Evolutionary conservation across 148 eudicot species (phyloP), one percentile per base, ranked within the genome.

Genomic region (Rhododendron vialii): DNA sequence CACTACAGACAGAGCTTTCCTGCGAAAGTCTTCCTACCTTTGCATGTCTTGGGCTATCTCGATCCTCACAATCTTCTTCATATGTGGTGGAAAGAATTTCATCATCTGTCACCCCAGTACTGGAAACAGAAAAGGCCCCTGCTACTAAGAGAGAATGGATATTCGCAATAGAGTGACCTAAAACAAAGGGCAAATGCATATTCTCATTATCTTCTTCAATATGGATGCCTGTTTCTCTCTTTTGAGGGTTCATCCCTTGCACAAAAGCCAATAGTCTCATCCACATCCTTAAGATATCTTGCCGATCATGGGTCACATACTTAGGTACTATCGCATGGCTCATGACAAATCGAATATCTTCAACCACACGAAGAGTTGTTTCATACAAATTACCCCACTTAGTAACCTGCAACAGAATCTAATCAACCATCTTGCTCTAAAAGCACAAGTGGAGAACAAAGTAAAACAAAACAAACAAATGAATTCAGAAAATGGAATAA

Each of bases 201-300:
- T 91, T 87, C 9, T 95, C 98, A 84, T 90, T 92, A 83, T 95
- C 98, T 89, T 97, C 99, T 93, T 97, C 99, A 84, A 93, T 86
- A 86, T 97, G 98, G 78, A 92, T 91, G 83, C 95, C 93, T 50
- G 92, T 97, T 88, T 95, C 98, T 91, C 98, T 88, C 93, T 95
- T 95, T 88, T 88, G 95, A 86, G 98, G 93, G 83, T 92, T 92
- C 95, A 95, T 92, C 84, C 99, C 98, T 93, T 97, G 99, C 90
- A 95, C 90, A 88, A 91, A 93, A 85, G 94, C 89, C 93, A 97
- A 84, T 59, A 94, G 90, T 85, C 90, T 93, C 91, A 94, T 91
- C 99, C 98, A 97, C 78, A 89, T 89, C 85, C 91, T 90, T 50
- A 84, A 78, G 35, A 97, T 87, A 87, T 95, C 98, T 82, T 89